These are phyloP conservation scores for Musa beccarii DNA, from an alignment of 176 grass and related monocot genomes.

Conservation along the genomic window DNA sequence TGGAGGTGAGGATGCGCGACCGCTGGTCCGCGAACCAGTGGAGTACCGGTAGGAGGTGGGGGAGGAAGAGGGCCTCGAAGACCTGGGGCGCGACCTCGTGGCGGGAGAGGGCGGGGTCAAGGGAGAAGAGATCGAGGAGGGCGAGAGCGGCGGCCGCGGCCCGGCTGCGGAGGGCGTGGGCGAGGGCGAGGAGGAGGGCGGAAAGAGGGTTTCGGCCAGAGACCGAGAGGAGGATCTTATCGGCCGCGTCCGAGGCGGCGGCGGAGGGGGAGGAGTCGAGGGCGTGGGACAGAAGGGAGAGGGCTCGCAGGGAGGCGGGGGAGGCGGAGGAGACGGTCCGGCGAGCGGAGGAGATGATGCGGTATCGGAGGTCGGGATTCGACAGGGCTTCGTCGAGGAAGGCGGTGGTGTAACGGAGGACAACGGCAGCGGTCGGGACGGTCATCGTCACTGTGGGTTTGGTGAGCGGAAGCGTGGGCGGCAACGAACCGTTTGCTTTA, in stretches of 20 bases:
- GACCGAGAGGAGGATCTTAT: constrained; percentile 37
- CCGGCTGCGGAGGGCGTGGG: constrained; percentile 20
- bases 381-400: constrained; percentile 48
- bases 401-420: constrained; percentile 33
- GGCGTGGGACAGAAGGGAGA: constrained; percentile 42
- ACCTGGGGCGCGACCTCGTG: constrained; percentile 42
- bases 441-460: constrained; percentile 17
- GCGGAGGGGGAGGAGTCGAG: constrained; percentile 35
- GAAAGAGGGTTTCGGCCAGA: constrained; percentile 23
- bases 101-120: constrained; percentile 48
- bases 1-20: constrained; percentile 17
- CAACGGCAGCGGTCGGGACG: constrained; percentile 6
- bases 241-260: constrained; percentile 18
- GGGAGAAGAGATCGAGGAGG: constrained; percentile 50
- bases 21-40: constrained; percentile 53
- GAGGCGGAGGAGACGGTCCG: constrained; percentile 21
- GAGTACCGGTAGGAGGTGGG: constrained; percentile 44
- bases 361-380: constrained; percentile 40
- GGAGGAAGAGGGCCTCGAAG: constrained; percentile 65
- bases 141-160: constrained; percentile 22
- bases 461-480: background rate
- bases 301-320: constrained; percentile 27
- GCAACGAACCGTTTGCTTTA: constrained; percentile 1
- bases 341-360: constrained; percentile 38
- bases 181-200: constrained; percentile 43